Evolutionary conservation across 768 basidiomycete genomes (phyloP).

Genomic region (Pleurotus sapidus): DNA sequence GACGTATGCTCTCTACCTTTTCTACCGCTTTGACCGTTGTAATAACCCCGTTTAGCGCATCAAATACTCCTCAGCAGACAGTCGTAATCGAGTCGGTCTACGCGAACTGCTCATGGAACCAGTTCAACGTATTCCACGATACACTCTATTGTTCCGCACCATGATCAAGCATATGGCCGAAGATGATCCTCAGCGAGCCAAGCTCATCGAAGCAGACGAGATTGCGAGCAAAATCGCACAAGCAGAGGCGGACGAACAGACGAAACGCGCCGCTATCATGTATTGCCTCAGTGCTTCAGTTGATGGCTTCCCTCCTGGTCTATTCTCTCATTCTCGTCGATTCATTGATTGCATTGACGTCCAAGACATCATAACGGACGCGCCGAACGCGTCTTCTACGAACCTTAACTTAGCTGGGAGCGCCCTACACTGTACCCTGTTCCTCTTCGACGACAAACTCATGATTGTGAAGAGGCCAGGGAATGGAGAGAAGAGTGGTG

Average conservation of each 20-base stretch:
- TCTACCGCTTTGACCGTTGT: slow-evolving; percentile 5
- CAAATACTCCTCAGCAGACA: slow-evolving; percentile 78
- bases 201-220: slow-evolving; percentile 80
- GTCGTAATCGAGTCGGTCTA: slow-evolving; percentile 79
- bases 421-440: slow-evolving; percentile 79
- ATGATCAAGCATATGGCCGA: slow-evolving; percentile 90
- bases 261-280: slow-evolving; percentile 84
- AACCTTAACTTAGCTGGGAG: slow-evolving; percentile 34
- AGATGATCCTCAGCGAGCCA: slow-evolving; percentile 72
- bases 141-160: slow-evolving; percentile 87
- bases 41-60: slow-evolving; percentile 52
- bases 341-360: slow-evolving; percentile 94
- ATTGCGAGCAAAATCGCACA: slow-evolving; percentile 88
- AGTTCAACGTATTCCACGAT: slow-evolving; percentile 92
- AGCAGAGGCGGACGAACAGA: slow-evolving; percentile 91
- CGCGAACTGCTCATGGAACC: slow-evolving; percentile 95
- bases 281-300: slow-evolving; percentile 82
- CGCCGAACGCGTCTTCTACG: slow-evolving; percentile 35
- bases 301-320: slow-evolving; percentile 84
- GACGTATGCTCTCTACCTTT: slow-evolving; percentile 55
- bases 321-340: slow-evolving; percentile 86
- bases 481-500: slow-evolving; percentile 74
- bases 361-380: slow-evolving; percentile 69
- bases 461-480: slow-evolving; percentile 85
- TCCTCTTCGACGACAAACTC: slow-evolving; percentile 93